Percentiles rank a stretch among this genome's conserved stretches.
Conservation (phyloP, 2,329 filamentous ascomycete species). For the Phyllosticta ampelicida region DNA sequence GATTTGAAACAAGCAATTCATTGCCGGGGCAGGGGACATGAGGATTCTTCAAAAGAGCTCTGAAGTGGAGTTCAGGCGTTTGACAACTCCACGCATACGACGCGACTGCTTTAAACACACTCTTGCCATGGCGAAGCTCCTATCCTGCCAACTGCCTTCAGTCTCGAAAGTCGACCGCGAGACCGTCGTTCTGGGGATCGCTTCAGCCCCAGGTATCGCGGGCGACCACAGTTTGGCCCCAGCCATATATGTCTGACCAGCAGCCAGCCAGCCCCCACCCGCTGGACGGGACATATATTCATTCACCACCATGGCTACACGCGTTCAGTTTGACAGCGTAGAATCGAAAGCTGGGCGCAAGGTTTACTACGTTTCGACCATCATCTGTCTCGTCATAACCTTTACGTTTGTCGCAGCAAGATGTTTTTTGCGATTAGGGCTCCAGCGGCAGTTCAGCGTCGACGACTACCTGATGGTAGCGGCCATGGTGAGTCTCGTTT, state of each 20-base stretch:
- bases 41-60: neutral
- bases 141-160: neutral
- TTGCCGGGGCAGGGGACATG: neutral
- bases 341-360: neutral
- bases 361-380: neutral
- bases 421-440: neutral
- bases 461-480: constrained; percentile 1
- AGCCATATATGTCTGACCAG: neutral
- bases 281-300: neutral
- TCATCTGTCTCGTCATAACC: neutral
- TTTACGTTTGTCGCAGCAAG: neutral
- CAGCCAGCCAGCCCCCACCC: neutral
- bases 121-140: neutral
- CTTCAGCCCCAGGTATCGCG: neutral
- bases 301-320: neutral
- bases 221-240: neutral
- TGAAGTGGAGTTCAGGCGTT: neutral
- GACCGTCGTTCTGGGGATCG: neutral
- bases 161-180: neutral
- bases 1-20: neutral
- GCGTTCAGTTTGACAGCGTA: neutral
- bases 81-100: neutral
- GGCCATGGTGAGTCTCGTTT: neutral
- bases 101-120: neutral
- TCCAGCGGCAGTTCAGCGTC: constrained; percentile 2